Percentiles rank a stretch among this genome's conserved stretches.
Conservation (phyloP, 257 asterid genomes). For the Solanum habrochaites region DNA sequence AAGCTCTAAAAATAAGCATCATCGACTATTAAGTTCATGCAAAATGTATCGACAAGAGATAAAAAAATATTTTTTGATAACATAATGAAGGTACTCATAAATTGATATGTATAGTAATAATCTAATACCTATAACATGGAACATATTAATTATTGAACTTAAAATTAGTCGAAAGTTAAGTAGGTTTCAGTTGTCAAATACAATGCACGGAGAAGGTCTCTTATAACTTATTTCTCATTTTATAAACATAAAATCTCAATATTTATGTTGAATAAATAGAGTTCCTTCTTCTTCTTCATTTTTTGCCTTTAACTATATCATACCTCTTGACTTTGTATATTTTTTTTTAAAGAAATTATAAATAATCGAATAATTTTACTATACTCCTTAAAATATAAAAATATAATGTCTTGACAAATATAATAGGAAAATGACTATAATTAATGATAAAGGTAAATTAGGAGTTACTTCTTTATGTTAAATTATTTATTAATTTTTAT, state of each 20-base stretch:
- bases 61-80: not conserved
- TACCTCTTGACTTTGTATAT: not conserved
- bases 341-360: too few species aligned
- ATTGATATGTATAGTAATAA: not conserved
- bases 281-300: not conserved
- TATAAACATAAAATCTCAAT: not conserved
- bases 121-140: not conserved
- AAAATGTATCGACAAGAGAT: not conserved
- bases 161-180: not conserved
- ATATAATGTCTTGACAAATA: too few species aligned
- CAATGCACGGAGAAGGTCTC: not conserved
- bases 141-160: not conserved
- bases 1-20: not conserved
- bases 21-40: not conserved
- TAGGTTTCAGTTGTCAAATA: not conserved
- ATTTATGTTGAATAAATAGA: not conserved
- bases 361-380: too few species aligned
- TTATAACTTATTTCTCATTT: not conserved
- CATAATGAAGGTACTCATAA: not conserved
- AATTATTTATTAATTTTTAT: too few species aligned
- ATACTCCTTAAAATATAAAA: too few species aligned
- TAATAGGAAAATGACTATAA: too few species aligned
- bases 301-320: not conserved
- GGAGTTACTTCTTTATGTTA: too few species aligned
- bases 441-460: too few species aligned